Evolutionary conservation across 1,139 yeast genomes (phyloP), one percentile per base, ranked within the genome.

Genomic region (Yamadazyma pseudoaaseri): DNA sequence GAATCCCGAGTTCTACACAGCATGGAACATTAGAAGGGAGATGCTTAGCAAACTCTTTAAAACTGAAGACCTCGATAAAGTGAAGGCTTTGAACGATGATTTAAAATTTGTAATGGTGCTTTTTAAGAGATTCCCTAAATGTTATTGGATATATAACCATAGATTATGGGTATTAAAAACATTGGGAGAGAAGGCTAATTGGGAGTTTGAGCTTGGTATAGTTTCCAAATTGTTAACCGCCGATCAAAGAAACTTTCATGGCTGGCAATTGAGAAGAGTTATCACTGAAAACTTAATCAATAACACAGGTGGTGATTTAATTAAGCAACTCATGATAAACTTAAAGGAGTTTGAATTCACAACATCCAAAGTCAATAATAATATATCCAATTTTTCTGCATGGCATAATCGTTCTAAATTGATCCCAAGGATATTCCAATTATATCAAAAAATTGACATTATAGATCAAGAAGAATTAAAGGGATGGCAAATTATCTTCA

Each of bases 121-220:
- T 44, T 62, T 92, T 48, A 76, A 75, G 38, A 59, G 70, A 38
- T 81, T 62, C 45, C 98, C 99, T 2, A 92, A 92, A 55, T 86
- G 90, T 24, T 92, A 92, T 55, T 90, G 97, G 96, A 81, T 92
- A 13, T 92, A 97, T 97, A 85, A 83, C 50, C 97, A 92, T 56
- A 70, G 99, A 20, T 62, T 76, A 14, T 92, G 98, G 98, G 75
- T 86, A 33, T 60, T 92, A 26, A 68, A 73, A 35, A 65, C 70
- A 39, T 64, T 78, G 31, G 79, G 82, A 5, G 49, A 53, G 1
- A 39, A 53, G 5, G 73, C 71, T 6, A 64, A 82, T 36, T 89
- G 95, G 95, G 54, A 66, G 10, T 60, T 57, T 30, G 98, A 92
- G 52, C 60, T 92, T 46, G 70, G 58, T 1, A 70, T 87, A 7